These are phyloP conservation scores for Fusarium sp. DNA, from an alignment of 2,329 filamentous ascomycete species.

Conservation along the genomic window DNA sequence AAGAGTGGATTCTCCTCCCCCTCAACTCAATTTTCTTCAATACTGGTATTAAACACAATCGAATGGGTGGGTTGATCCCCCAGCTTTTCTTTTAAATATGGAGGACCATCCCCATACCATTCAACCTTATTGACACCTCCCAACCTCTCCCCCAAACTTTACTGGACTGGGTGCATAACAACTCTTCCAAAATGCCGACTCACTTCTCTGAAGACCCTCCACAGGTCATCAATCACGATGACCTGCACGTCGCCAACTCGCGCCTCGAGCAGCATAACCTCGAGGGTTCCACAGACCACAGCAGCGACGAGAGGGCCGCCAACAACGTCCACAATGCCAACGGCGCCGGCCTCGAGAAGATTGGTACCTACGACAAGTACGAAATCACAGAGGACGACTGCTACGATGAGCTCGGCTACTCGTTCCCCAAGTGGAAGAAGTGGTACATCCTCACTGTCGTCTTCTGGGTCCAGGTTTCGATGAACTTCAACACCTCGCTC, in stretches of 20 bases:
- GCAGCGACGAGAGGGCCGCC: slow-evolving; percentile 28
- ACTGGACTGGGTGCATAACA: neutral
- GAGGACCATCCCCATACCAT: slow-evolving; percentile 6
- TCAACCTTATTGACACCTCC: neutral
- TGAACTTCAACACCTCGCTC: slow-evolving; percentile 84
- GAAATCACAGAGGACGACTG: slow-evolving; percentile 72
- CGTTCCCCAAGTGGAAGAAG: slow-evolving; percentile 74
- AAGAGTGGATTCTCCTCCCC: slow-evolving; percentile 29
- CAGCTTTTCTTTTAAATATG: slow-evolving; percentile 37
- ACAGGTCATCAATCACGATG: slow-evolving; percentile 56
- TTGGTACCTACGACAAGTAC: slow-evolving; percentile 58
- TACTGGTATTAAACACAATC: neutral
- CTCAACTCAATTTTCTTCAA: neutral
- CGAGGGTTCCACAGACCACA: slow-evolving; percentile 49
- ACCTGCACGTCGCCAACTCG: slow-evolving; percentile 57
- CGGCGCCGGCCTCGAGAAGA: slow-evolving; percentile 53
- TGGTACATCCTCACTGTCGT: slow-evolving; percentile 82
- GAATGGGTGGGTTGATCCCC: neutral
- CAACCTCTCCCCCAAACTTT: neutral
- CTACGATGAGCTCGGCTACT: slow-evolving; percentile 76
- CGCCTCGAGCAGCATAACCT: slow-evolving; percentile 46
- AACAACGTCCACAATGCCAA: slow-evolving; percentile 53
- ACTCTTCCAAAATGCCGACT: slow-evolving; percentile 47
- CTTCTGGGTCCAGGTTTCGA: slow-evolving; percentile 81
- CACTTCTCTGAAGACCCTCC: slow-evolving; percentile 57